Evolutionary conservation across 1,284 basidiomycete genomes (phyloP).

Genomic region (Leccinum subfulvum): DNA sequence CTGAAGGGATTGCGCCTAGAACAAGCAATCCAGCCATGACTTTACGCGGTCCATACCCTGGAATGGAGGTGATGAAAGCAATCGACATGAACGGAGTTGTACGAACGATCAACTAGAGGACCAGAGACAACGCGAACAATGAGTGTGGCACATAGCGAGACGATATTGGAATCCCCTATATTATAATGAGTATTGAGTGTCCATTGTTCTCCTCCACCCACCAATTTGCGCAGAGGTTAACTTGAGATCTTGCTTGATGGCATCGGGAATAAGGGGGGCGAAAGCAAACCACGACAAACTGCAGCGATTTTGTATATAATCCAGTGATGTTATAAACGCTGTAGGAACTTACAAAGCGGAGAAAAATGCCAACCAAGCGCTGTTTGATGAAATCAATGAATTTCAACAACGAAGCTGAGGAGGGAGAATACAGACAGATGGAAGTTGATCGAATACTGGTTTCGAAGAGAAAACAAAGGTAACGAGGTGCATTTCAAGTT

Average conservation of each 20-base stretch:
- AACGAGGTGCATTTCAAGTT: conserved; percentile 58
- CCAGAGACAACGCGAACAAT: conserved; percentile 55
- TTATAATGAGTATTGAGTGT: not conserved
- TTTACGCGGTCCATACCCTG: conserved; percentile 54
- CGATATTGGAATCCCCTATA: conserved; percentile 55
- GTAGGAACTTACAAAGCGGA: conserved; percentile 36
- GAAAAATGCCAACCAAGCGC: conserved; percentile 49
- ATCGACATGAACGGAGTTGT: not conserved
- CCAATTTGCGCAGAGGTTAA: conserved; percentile 48
- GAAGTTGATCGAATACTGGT: conserved; percentile 52
- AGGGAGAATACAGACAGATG: conserved; percentile 39
- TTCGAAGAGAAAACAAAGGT: conserved; percentile 52
- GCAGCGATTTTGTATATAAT: conserved; percentile 20
- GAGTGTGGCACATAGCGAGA: conserved; percentile 56
- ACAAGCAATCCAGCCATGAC: conserved; percentile 61
- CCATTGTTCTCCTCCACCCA: conserved; percentile 10
- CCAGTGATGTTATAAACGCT: not conserved
- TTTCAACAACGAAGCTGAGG: not conserved
- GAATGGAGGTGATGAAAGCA: not conserved
- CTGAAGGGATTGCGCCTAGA: conserved; percentile 63
- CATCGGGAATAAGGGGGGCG: conserved; percentile 59
- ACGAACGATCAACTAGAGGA: conserved; percentile 53
- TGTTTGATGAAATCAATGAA: conserved; percentile 12
- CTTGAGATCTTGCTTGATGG: conserved; percentile 55
- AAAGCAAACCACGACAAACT: conserved; percentile 68